These are phyloP conservation scores for Ramalina intermedia DNA, from an alignment of 495 filamentous ascomycete species.

Conservation along the genomic window DNA sequence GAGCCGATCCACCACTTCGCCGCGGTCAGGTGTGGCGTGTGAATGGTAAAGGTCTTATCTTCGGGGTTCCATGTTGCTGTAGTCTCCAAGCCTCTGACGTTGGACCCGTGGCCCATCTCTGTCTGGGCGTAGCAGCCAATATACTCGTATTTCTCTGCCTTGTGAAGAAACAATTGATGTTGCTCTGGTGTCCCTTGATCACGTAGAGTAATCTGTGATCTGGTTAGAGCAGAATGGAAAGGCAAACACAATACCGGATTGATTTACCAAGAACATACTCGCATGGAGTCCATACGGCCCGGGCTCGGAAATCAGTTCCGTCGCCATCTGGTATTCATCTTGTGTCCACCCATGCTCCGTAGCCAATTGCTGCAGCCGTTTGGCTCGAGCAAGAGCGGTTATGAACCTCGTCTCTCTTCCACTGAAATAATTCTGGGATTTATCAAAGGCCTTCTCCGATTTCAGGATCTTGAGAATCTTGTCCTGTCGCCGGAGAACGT, in stretches of 20 bases:
- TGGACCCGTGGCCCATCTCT: constrained; percentile 60
- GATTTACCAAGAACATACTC: too few species aligned
- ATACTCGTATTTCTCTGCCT: constrained; percentile 46
- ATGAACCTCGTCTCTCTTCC: constrained; percentile 51
- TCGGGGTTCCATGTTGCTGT: constrained; percentile 49
- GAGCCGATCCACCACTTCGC: constrained; percentile 74
- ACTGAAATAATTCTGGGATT: constrained; percentile 51
- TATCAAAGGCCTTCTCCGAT: constrained; percentile 50
- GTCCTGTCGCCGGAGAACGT: constrained; percentile 37
- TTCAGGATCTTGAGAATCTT: constrained; percentile 40
- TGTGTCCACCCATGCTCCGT: constrained; percentile 45
- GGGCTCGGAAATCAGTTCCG: constrained; percentile 19
- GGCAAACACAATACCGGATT: too few species aligned
- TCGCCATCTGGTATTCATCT: too few species aligned
- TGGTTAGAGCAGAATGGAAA: constrained; percentile 1
- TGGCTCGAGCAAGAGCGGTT: constrained; percentile 33
- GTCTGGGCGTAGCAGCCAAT: constrained; percentile 70
- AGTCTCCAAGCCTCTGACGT: constrained; percentile 52
- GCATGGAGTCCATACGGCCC: too few species aligned
- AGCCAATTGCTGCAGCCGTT: constrained; percentile 34
- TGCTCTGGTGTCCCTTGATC: constrained; percentile 59
- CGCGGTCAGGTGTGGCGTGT: constrained; percentile 51
- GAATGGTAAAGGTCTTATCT: constrained; percentile 54
- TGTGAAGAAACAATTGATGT: constrained; percentile 49
- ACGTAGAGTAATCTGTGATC: constrained; percentile 42